Base-by-base conservation (phyloP, 495 filamentous ascomycete species). In the Penicillium nucicola region DNA sequence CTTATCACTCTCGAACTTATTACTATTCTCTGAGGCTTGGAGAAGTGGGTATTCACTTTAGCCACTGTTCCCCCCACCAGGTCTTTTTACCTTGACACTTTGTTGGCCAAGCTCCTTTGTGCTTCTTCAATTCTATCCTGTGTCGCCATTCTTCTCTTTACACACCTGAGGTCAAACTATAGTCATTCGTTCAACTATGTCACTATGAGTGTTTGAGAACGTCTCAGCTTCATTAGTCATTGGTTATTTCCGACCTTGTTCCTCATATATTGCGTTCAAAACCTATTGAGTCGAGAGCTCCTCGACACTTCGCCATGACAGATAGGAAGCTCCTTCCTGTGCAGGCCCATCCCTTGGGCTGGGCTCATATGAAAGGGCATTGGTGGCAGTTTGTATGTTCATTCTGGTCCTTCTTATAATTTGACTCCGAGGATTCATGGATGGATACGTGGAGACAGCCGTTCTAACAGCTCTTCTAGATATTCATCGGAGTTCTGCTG, bases 331-430 rank as follows among this genome's bases (percentile, higher is more conserved):
- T 10, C 23, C 64, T 74, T 13, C 25, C 63, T 9, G 61, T 70
- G 25, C 25, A 33, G 3, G 46, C 18, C 46, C 53, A 63, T 22
- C 60, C 69, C 34, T 34, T 74, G 11, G 61, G 65, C 45, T 74
- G 72, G 72, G 42, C 42, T 44, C 15, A 41, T 11, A 74, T 73
- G 69, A 70, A 53, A 45, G 45, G 45, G 1, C 53, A 70, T 36
- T 76, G 71, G 71, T 76, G 69, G 70, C 72, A 76, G 43, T 70
- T 63, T 63, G 72, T 76, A 61, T 51, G 71, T 67, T 36, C 14
- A 45, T 39, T 28, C 31, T 13, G 18, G 35, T 45, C 37, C 15
- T 23, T 15, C 43, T 58, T 46, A 19, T 35, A 53, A 57, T 23
- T 14, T 23, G 43, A 19, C 22, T 3, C 40, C 25, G n/a, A 39